Evolutionary conservation across 805 yeast genomes (phyloP).

Genomic region (Saccharomycopsis synnaedendra): DNA sequence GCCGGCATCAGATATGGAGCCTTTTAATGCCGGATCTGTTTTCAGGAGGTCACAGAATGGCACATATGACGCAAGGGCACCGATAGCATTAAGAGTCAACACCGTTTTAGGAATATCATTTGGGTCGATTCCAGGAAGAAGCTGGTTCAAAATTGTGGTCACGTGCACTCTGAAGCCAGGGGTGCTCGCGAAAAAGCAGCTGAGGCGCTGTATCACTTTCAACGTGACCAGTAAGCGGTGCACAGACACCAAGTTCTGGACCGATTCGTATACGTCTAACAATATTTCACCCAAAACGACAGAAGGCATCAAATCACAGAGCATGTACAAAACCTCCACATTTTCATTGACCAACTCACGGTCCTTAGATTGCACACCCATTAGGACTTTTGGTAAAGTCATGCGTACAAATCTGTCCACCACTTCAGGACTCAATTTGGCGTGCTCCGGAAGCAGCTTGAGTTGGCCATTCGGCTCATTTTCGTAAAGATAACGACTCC

Average conservation of each 20-base stretch:
- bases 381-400: constrained; percentile 42
- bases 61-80: constrained; percentile 56
- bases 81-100: constrained; percentile 55
- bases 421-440: constrained; percentile 28
- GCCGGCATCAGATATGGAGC: constrained; percentile 21
- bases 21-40: no score
- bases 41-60: constrained; percentile 56
- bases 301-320: constrained; percentile 53
- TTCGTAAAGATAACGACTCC: constrained; percentile 45
- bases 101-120: constrained; percentile 73
- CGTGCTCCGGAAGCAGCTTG: constrained; percentile 22
- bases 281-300: constrained; percentile 41
- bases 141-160: constrained; percentile 57
- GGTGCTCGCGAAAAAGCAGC: constrained; percentile 52
- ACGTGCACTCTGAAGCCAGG: constrained; percentile 68
- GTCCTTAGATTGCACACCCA: constrained; percentile 74
- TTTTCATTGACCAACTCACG: constrained; percentile 43
- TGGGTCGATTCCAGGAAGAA: constrained; percentile 75
- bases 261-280: constrained; percentile 67
- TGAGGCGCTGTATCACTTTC: constrained; percentile 50
- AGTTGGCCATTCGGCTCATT: constrained; percentile 19
- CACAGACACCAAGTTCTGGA: constrained; percentile 53
- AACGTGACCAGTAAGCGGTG: constrained; percentile 73
- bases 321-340: constrained; percentile 44
- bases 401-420: constrained; percentile 36